Percentiles rank a stretch among this genome's conserved stretches.
phyloP scores from a whole-genome alignment of 2,329 filamentous ascomycete species.

The Bipolaris cookei region DNA sequence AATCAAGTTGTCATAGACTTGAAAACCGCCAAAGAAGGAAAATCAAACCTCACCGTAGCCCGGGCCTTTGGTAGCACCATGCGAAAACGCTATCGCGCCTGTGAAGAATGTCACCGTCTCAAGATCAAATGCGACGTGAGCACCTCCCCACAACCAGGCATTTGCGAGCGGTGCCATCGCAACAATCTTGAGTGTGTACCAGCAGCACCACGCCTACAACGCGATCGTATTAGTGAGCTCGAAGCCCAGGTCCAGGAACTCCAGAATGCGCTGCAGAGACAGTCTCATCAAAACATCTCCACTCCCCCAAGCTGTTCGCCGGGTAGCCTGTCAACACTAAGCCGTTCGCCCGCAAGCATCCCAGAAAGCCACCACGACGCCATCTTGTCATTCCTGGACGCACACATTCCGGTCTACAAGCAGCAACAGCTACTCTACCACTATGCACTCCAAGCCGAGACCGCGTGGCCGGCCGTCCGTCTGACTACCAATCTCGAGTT shows the following conservation, averaged over 20 bases:
- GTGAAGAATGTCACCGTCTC: slow-evolving; percentile 39
- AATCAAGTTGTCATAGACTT: slow-evolving; percentile 14
- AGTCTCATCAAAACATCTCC: slow-evolving; percentile 20
- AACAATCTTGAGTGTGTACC: slow-evolving; percentile 32
- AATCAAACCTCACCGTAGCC: not conserved
- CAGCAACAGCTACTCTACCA: slow-evolving; percentile 29
- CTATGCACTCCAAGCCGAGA: slow-evolving; percentile 24
- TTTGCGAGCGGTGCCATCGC: slow-evolving; percentile 35
- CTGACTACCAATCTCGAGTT: slow-evolving; percentile 18
- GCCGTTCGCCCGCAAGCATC: slow-evolving; percentile 13
- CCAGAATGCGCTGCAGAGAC: slow-evolving; percentile 18
- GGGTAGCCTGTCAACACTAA: slow-evolving; percentile 8
- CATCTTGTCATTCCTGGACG: slow-evolving; percentile 31
- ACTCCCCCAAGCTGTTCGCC: slow-evolving; percentile 27
- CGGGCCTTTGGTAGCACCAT: slow-evolving; percentile 11
- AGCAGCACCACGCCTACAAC: slow-evolving; percentile 36
- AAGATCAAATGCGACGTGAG: slow-evolving; percentile 41
- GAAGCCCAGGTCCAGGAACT: slow-evolving; percentile 35
- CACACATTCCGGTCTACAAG: slow-evolving; percentile 25
- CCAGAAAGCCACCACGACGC: slow-evolving; percentile 23
- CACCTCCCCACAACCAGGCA: slow-evolving; percentile 15
- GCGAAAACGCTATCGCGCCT: slow-evolving; percentile 35
- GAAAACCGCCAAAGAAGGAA: not conserved
- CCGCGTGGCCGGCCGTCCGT: slow-evolving; percentile 31
- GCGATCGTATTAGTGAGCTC: slow-evolving; percentile 36